Evolutionary conservation across 176 grass and related monocot genomes (phyloP), one percentile per base, ranked within the genome.

Genomic region (Paspalum vaginatum): DNA sequence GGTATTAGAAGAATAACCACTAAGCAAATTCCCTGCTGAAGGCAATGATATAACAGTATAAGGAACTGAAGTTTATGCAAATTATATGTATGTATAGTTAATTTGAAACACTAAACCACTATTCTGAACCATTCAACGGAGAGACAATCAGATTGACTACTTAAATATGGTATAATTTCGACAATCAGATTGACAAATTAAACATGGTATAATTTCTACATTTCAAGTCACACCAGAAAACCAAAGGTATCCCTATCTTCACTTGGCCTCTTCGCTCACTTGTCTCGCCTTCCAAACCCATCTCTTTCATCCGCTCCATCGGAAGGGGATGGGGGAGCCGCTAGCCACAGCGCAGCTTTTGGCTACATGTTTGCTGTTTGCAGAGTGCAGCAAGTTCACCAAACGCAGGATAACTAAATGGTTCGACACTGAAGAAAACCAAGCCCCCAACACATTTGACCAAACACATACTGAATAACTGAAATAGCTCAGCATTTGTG

Each of bases 1-100:
- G 47, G 15, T 45, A 70, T 45, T 62, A 88, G 10, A 66, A 11
- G 61, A 72, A 71, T 67, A 77, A 27, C 2, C 32, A 42, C 47
- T 25, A 58, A 64, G 18, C 2, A 27, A 85, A 40, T 69, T 46
- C 11, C 6, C 72, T 37, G 68, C 18, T 45, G 17, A 21, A 61
- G 6, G 59, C 9, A 48, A 3, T 5, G 42, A 71, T 47, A 71
- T 13, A 81, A 42, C 11, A 51, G 12, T 51, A 52, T 42, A 60
- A 73, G 4, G 32, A 54, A 9, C 27, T 2, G 11, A 37, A 43
- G 70, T n/a, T 26, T 54, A 38, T 10, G 18, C 10, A 13, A 56
- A 69, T 49, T 81, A 21, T 60, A 61, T 59, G 55, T 24, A 20
- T 38, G 11, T 11, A 60, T 67, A 51, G 32, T 74, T 45, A 32